phyloP scores from a whole-genome alignment of 208 protist species.

The Borovskyia barvae region DNA sequence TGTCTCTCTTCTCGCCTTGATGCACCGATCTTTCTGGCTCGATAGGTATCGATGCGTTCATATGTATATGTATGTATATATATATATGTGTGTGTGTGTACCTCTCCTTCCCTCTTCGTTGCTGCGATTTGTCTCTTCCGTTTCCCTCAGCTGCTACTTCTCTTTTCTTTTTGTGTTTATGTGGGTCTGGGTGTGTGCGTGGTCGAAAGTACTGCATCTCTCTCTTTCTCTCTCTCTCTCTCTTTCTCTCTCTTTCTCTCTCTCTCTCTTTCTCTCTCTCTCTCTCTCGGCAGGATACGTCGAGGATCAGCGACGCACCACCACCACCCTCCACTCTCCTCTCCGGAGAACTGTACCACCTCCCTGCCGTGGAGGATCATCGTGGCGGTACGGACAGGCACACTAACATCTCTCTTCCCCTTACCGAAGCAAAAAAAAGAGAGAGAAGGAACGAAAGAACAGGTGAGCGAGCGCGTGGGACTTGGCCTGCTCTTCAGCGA shows the following conservation, averaged over 20 bases:
- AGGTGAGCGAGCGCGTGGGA: background rate
- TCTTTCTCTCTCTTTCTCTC: constrained; percentile 1
- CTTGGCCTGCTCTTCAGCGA: constrained; percentile 16
- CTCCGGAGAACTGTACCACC: too few species aligned
- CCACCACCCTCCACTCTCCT: too few species aligned
- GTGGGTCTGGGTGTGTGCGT: background rate
- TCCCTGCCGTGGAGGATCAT: too few species aligned
- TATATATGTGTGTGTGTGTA: background rate
- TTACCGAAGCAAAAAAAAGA: background rate
- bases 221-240: background rate
- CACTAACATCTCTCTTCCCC: background rate
- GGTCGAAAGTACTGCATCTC: background rate
- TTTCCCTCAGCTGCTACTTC: background rate
- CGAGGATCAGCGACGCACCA: too few species aligned
- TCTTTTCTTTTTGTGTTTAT: background rate
- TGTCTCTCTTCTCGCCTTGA: background rate
- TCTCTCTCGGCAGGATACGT: too few species aligned
- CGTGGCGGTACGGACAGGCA: background rate
- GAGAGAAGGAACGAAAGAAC: background rate
- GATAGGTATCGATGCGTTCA: too few species aligned
- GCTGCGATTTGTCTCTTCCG: background rate
- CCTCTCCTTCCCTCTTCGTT: background rate
- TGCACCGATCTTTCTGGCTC: background rate
- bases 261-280: background rate
- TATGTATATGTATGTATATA: background rate